Base-by-base conservation (phyloP, 169 alveolate species). In the Cryptosporidium bovis region DNA sequence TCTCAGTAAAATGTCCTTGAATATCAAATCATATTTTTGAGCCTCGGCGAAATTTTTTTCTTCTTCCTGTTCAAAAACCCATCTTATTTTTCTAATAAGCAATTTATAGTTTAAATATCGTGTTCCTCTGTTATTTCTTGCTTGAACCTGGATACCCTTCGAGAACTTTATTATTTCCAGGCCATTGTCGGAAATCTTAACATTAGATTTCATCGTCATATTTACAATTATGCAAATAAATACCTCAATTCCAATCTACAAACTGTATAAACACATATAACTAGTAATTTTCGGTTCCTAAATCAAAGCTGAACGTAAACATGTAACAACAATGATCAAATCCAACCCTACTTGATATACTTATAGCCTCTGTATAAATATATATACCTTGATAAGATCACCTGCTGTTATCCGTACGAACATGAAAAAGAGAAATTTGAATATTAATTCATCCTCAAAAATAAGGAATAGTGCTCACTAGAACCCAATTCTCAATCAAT, bases 91-190 rank as follows among this genome's bases (percentile, higher is more conserved):
- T 31, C 83, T 48, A n/a, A 67, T 83, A 7, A 83, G 40, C 20
- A 66, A 46, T 64, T 83, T 83, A 84, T 64, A 83, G 51, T 83
- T 83, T 29, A 83, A 50, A 46, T 65, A 83, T 2, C 83, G 27
- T 20, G 83, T 83, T 29, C 90, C 90, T 44, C 90, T 55, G n/a
- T 83, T 83, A n/a, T 62, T 56, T 27, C 83, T 65, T 7, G 90
- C 90, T 71, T 83, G 84, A 27, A 65, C 82, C 55, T 71, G 90
- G 31, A 83, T 67, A 34, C 84, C 83, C 31, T 83, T 83, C 3
- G 84, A 67, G 64, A 83, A 83, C 40, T 83, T 83, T 58, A 83
- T 71, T 36, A 77, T 77, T 40, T 77, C 87, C 71, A 77, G 7
- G 1, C 87, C 71, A 20, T 53, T 40, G 3, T 60, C 58, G 46